Conservation (phyloP, 768 basidiomycete genomes). For the Termitomyces sp. region DNA sequence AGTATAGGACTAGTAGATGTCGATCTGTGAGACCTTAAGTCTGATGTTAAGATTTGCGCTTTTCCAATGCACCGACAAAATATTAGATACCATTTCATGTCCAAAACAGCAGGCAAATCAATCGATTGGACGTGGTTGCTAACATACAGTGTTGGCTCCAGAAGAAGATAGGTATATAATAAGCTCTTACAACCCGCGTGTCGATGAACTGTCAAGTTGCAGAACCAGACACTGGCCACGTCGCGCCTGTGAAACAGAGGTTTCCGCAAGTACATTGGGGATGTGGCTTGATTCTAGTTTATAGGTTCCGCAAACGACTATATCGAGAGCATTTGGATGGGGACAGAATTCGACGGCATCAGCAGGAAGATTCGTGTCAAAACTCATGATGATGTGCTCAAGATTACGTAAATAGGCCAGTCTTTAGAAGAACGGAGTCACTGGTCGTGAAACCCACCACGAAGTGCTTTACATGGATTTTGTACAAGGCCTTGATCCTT, state of each 20-base stretch:
- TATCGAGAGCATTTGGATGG: constrained; percentile 43
- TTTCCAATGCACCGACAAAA: neutral
- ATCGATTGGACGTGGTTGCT: constrained; percentile 65
- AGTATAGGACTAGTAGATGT: constrained; percentile 40
- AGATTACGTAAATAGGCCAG: neutral
- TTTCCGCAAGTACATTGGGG: neutral
- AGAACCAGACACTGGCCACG: constrained; percentile 75
- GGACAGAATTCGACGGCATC: constrained; percentile 94
- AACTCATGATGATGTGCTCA: neutral
- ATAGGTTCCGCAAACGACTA: constrained; percentile 92
- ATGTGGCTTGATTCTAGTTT: constrained; percentile 45
- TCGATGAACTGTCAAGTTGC: constrained; percentile 28
- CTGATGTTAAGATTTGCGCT: neutral
- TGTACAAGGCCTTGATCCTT: constrained; percentile 64
- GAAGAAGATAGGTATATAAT: neutral
- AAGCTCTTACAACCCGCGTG: constrained; percentile 27
- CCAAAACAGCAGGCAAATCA: constrained; percentile 75
- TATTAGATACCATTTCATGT: constrained; percentile 85
- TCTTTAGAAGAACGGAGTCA: neutral
- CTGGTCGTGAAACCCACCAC: neutral
- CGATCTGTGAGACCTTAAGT: constrained; percentile 55
- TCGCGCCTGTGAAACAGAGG: constrained; percentile 32
- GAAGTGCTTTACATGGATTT: constrained; percentile 45
- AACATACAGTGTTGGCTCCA: constrained; percentile 2
- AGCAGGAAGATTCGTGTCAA: constrained; percentile 78